These are phyloP conservation scores for Fusarium protoensiforme DNA, from an alignment of 2,329 filamentous ascomycete species.

Conservation along the genomic window DNA sequence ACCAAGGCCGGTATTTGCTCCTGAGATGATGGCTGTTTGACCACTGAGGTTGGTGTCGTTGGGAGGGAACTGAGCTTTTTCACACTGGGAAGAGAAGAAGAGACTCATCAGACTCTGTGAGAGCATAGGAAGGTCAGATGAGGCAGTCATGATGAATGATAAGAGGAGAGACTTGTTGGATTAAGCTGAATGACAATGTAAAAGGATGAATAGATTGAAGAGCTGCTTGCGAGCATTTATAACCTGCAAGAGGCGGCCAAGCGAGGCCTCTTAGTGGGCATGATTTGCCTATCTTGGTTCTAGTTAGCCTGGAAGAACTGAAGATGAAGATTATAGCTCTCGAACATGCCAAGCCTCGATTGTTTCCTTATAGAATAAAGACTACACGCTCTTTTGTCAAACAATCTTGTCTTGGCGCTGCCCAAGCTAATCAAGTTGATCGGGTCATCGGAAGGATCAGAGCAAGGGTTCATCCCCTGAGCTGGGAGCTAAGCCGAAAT, in stretches of 20 bases:
- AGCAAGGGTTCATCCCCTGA: neutral
- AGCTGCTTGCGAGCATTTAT: neutral
- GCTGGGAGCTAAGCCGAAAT: neutral
- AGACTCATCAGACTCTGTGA: neutral
- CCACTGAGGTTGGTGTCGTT: slow-evolving; percentile 40
- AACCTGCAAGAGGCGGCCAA: neutral
- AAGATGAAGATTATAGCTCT: neutral
- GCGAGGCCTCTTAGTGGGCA: neutral
- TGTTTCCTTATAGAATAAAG: neutral
- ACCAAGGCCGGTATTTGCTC: slow-evolving; percentile 59
- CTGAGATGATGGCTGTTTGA: slow-evolving; percentile 58
- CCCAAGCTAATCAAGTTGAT: neutral
- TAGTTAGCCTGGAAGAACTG: neutral
- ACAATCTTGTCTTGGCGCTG: neutral
- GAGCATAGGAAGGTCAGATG: neutral
- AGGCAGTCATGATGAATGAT: neutral
- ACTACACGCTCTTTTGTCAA: neutral
- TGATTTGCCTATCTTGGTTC: neutral
- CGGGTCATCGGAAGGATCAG: neutral
- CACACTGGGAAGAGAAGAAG: neutral
- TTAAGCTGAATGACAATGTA: neutral
- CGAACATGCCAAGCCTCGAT: neutral
- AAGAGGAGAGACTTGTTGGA: neutral
- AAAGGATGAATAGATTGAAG: neutral
- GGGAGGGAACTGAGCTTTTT: neutral